Evolutionary conservation across 345 rosid genomes (phyloP), one percentile per base, ranked within the genome.

Genomic region (Citrus reticulata): DNA sequence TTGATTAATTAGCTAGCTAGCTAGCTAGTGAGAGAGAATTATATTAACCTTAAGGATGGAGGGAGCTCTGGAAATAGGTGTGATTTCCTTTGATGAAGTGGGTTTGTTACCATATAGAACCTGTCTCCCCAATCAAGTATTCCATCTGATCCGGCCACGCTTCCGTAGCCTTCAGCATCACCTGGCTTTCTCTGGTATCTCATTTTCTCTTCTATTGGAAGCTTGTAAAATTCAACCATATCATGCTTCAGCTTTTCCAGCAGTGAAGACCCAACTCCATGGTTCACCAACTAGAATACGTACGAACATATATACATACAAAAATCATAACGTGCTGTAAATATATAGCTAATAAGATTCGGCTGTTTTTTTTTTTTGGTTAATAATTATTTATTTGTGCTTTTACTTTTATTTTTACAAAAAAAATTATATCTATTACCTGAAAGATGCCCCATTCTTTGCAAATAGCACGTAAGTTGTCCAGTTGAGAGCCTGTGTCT

Each of bases 361-460:
- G 11, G 42, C 42, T 39, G 10, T 6, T 39, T 39, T 4, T 30
- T 35, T 35, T 42, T 42, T 46, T 11, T 3, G 51, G 51, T 46
- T 46, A 46, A 46, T 46, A 46, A 46, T 46, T 46, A 46, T 46
- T 46, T 13, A 46, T 46, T 46, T 46, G 17, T 46, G 51, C 51
- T 13, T 46, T 46, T 46, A 11, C 3, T 46, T 42, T 42, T 40
- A 9, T 37, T 40, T 40, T 40, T 40, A 40, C 16, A 42, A 11
- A 42, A 35, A 42, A 42, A 42, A 10, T 0, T 11, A 11, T 42
- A 2, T 11, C 14, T 42, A 42, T 46, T 46, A 86, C 88, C 88
- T 86, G 88, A 72, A 86, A 81, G 79, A 83, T 22, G 25, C 86
- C 88, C 88, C 88, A 86, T 49, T 86, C 84, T 70, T 83, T 78